phyloP scores from a whole-genome alignment of 75 land plant genomes.

The Sequoiadendron giganteum region DNA sequence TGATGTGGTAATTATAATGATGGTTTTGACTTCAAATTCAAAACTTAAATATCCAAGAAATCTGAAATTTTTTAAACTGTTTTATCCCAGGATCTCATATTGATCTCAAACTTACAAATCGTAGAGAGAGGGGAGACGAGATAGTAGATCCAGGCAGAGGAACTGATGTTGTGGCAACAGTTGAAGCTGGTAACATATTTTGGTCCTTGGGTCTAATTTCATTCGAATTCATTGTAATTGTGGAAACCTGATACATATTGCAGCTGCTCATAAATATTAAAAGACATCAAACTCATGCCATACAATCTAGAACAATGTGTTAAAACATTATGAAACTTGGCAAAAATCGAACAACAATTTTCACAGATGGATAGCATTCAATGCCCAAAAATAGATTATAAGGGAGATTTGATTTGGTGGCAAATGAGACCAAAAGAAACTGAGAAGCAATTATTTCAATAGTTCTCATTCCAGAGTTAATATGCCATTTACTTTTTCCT shows the following conservation, averaged over 20 bases:
- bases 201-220: background rate
- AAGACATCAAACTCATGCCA: slow-evolving; percentile 10
- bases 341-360: background rate
- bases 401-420: background rate
- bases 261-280: slow-evolving; percentile 15
- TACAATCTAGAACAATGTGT: background rate
- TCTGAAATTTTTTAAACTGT: background rate
- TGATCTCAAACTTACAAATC: slow-evolving; percentile 15
- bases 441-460: background rate
- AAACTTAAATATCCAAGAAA: background rate
- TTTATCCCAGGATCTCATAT: background rate
- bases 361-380: background rate
- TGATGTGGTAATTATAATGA: background rate
- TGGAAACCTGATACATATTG: slow-evolving; percentile 11
- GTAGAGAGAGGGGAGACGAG: background rate
- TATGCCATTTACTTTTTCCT: background rate
- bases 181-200: background rate
- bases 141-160: background rate
- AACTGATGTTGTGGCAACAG: background rate
- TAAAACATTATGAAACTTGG: slow-evolving; percentile 3
- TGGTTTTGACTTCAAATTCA: background rate
- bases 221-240: background rate
- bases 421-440: background rate
- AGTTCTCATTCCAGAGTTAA: background rate
- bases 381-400: background rate